Evolutionary conservation across 768 basidiomycete species (phyloP).

Genomic region (Daedalea quercina): DNA sequence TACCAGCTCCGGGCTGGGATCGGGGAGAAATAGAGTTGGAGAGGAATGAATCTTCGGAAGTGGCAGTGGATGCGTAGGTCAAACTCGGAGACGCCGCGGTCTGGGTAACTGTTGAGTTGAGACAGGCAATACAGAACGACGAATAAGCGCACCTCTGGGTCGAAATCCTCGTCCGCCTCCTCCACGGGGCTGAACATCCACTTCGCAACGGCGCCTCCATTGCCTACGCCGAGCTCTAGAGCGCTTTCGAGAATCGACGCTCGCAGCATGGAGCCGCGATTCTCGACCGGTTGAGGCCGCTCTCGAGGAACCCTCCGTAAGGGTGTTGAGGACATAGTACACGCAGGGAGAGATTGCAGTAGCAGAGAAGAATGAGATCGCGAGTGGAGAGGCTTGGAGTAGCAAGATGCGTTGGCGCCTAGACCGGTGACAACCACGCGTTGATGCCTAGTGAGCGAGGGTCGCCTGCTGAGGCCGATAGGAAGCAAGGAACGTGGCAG

Average conservation of each 20-base stretch:
- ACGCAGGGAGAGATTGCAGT: neutral
- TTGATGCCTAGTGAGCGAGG: neutral
- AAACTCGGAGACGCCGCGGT: conserved; percentile 25
- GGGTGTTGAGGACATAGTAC: neutral
- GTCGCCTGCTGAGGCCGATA: too few species aligned
- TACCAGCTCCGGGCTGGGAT: conserved; percentile 17
- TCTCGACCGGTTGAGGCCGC: conserved; percentile 7
- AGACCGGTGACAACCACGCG: neutral
- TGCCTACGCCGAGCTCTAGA: conserved; percentile 57
- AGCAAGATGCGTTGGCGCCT: neutral
- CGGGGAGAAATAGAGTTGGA: conserved; percentile 15
- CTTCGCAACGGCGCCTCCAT: conserved; percentile 51
- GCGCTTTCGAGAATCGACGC: conserved; percentile 74
- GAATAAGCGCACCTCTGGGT: conserved; percentile 20
- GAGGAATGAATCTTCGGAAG: conserved; percentile 36
- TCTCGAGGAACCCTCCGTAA: neutral
- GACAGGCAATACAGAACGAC: neutral
- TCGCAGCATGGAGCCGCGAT: conserved; percentile 52
- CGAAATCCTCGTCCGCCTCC: conserved; percentile 51
- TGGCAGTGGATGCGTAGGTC: conserved; percentile 34
- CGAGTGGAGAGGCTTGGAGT: neutral
- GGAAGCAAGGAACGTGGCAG: neutral
- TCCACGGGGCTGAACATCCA: conserved; percentile 68
- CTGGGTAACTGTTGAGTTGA: conserved; percentile 5
- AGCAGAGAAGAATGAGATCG: neutral